Evolutionary conservation across 192 early-diverging fungal genomes (phyloP).

Genomic region (Chytriomyces hyalinus): DNA sequence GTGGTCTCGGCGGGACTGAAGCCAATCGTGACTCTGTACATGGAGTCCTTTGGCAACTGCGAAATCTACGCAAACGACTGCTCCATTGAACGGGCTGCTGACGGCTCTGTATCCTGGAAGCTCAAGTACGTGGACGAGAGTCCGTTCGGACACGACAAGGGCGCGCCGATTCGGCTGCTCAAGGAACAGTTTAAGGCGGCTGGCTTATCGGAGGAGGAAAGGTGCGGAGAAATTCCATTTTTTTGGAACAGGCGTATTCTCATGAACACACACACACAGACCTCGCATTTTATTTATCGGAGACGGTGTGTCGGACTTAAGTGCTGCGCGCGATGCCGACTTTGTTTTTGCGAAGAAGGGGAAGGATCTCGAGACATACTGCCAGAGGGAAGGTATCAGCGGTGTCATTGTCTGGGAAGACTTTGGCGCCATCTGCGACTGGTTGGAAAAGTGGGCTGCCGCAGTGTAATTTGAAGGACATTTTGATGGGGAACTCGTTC

Average conservation of each 20-base stretch:
- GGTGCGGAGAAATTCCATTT: not conserved
- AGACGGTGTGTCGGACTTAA: conserved; percentile 79
- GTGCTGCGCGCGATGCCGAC: conserved; percentile 76
- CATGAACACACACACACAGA: not conserved
- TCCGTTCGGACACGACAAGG: conserved; percentile 40
- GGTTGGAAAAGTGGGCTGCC: conserved; percentile 12
- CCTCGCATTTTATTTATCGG: conserved; percentile 74
- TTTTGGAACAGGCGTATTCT: conserved; percentile 9
- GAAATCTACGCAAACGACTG: conserved; percentile 68
- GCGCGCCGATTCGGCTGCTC: conserved; percentile 34
- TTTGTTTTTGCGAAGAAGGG: conserved; percentile 75
- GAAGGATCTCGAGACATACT: conserved; percentile 73
- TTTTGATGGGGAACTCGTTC: too few relatives aligned
- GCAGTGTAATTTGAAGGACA: not conserved
- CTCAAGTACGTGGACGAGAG: conserved; percentile 69
- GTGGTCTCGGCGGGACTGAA: conserved; percentile 64
- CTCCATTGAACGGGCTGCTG: conserved; percentile 38
- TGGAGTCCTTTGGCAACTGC: conserved; percentile 49
- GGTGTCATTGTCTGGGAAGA: conserved; percentile 58
- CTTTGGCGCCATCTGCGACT: conserved; percentile 52
- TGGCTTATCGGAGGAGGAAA: conserved; percentile 1
- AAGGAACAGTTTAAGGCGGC: conserved; percentile 11
- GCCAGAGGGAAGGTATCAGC: conserved; percentile 61
- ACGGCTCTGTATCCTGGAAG: conserved; percentile 55
- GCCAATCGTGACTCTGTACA: conserved; percentile 56